Conservation (phyloP, 371 early-diverging fungal genomes). For the Mortierella sp. region DNA sequence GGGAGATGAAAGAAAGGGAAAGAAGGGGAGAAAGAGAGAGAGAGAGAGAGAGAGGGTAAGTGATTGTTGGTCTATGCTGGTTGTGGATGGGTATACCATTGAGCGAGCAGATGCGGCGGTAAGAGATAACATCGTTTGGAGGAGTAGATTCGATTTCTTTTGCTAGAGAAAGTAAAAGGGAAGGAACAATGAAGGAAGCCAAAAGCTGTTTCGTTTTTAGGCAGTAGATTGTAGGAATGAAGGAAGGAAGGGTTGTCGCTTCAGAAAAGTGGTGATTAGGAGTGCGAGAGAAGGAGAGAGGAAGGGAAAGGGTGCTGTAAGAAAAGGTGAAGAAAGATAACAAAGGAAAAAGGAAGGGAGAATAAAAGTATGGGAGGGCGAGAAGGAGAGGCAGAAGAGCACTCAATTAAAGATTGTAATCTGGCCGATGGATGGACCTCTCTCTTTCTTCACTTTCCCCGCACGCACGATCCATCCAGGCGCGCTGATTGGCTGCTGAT, state of each 20-base stretch:
- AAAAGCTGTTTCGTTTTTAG: too few species aligned
- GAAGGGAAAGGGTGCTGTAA: too few species aligned
- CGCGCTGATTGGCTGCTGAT: background rate
- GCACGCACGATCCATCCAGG: constrained; percentile 7
- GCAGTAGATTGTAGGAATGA: background rate
- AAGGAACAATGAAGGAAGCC: too few species aligned
- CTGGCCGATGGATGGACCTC: background rate
- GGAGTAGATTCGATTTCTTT: background rate
- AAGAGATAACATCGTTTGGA: background rate
- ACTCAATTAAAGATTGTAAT: constrained; percentile 11
- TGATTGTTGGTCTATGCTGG: too few species aligned
- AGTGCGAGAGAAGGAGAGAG: background rate
- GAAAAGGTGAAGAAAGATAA: background rate
- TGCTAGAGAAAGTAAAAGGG: background rate
- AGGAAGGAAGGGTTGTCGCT: background rate
- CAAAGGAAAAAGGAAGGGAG: background rate
- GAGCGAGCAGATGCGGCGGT: background rate
- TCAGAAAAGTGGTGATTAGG: background rate
- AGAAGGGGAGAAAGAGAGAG: background rate
- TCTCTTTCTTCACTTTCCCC: background rate
- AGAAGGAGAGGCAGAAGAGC: background rate
- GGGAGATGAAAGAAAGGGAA: background rate
- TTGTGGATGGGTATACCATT: background rate
- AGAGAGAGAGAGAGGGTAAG: background rate
- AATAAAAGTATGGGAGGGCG: background rate